phyloP scores from a whole-genome alignment of 176 grass and related monocot species.

The Otatea glauca region DNA sequence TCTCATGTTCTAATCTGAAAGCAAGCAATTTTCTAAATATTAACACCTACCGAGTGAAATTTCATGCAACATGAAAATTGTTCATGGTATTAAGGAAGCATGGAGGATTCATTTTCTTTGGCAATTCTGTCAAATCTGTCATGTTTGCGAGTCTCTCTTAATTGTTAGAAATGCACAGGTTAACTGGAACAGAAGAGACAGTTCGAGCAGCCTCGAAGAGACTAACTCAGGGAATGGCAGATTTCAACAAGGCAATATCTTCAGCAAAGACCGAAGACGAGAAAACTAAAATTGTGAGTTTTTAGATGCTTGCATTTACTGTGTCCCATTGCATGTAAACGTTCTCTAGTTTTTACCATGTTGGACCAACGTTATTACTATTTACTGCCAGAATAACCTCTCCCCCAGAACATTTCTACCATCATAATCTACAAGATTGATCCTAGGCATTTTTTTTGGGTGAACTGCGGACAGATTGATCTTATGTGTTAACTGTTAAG shows the following conservation, averaged over 20 bases:
- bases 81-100: background rate
- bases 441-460: constrained; percentile 4
- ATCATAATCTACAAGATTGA: constrained; percentile 28
- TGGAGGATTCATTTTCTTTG: background rate
- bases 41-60: background rate
- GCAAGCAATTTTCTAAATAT: background rate
- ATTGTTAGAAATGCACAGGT: constrained; percentile 57
- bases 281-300: constrained; percentile 84
- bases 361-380: background rate
- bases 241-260: constrained; percentile 83
- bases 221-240: constrained; percentile 82
- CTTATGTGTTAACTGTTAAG: background rate
- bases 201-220: constrained; percentile 76
- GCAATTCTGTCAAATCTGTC: background rate
- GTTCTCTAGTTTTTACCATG: constrained; percentile 25
- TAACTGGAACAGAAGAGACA: constrained; percentile 81
- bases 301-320: constrained; percentile 28
- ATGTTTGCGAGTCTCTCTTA: constrained; percentile 41
- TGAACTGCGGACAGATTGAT: background rate
- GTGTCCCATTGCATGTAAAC: constrained; percentile 1
- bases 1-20: constrained; percentile 10
- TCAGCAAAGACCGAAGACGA: constrained; percentile 86
- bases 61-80: background rate
- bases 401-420: constrained; percentile 29
- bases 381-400: background rate